These are phyloP conservation scores for Hanseniaspora gamundiae DNA, from an alignment of 1,139 yeast species.

Conservation along the genomic window DNA sequence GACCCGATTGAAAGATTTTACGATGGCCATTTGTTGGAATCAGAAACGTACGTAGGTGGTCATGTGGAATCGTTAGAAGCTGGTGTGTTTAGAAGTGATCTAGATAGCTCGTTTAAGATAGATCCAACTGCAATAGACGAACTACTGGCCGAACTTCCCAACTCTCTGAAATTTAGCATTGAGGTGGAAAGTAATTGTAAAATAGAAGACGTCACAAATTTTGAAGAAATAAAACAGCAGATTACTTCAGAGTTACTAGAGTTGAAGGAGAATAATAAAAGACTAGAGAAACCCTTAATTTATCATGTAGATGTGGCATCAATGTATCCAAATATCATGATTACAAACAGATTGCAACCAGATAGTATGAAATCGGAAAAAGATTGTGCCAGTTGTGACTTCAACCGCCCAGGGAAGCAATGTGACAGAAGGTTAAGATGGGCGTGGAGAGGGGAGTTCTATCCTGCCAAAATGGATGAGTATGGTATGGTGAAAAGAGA, in stretches of 20 bases:
- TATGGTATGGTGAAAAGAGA: slow-evolving; percentile 84
- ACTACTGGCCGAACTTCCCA: slow-evolving; percentile 56
- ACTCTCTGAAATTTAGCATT: slow-evolving; percentile 71
- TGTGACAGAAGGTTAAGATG: slow-evolving; percentile 90
- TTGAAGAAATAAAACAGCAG: slow-evolving; percentile 54
- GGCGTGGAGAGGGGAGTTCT: slow-evolving; percentile 98
- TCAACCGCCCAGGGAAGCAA: slow-evolving; percentile 84
- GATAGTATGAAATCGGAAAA: slow-evolving; percentile 94
- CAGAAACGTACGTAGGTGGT: slow-evolving; percentile 98
- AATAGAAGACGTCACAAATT: slow-evolving; percentile 66
- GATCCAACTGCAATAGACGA: slow-evolving; percentile 81
- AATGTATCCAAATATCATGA: slow-evolving; percentile 98
- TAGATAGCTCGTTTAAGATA: slow-evolving; percentile 59
- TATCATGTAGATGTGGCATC: slow-evolving; percentile 99
- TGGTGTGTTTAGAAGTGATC: slow-evolving; percentile 90
- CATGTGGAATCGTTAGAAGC: slow-evolving; percentile 97
- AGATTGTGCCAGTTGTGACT: slow-evolving; percentile 96
- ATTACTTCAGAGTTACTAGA: slow-evolving; percentile 45
- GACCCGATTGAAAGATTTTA: slow-evolving; percentile 90
- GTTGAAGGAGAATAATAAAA: slow-evolving; percentile 46
- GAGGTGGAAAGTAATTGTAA: slow-evolving; percentile 69
- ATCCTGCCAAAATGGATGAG: slow-evolving; percentile 85
- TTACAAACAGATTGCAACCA: slow-evolving; percentile 92
- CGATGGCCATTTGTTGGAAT: slow-evolving; percentile 85
- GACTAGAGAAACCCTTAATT: slow-evolving; percentile 73